Conservation (phyloP, 306 rosid genomes). For the Pachyrhizus erosus region DNA sequence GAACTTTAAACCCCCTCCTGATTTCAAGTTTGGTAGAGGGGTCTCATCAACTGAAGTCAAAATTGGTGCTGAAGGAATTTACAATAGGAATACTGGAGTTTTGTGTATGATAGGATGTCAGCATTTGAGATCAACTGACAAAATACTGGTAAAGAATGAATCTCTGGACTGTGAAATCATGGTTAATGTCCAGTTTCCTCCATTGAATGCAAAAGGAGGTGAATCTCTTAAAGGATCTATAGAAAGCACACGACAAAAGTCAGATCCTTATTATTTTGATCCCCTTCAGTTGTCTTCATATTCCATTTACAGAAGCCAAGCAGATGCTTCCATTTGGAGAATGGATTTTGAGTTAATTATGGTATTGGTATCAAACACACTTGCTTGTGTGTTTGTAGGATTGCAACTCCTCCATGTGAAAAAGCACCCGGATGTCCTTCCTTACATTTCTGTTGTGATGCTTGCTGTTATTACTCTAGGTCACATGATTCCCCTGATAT, state of each 20-base stretch:
- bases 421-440: slow-evolving; percentile 65
- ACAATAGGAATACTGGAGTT: slow-evolving; percentile 63
- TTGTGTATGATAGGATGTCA: slow-evolving; percentile 87
- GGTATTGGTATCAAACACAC: slow-evolving; percentile 81
- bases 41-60: slow-evolving; percentile 46
- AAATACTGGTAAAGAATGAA: slow-evolving; percentile 48
- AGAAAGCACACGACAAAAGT: slow-evolving; percentile 67
- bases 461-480: slow-evolving; percentile 72
- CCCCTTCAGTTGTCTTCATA: slow-evolving; percentile 60
- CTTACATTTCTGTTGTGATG: slow-evolving; percentile 74
- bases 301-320: slow-evolving; percentile 65
- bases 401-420: slow-evolving; percentile 82
- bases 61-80: slow-evolving; percentile 83
- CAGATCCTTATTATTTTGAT: slow-evolving; percentile 72
- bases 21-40: slow-evolving; percentile 51
- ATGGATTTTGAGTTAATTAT: slow-evolving; percentile 80
- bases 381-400: slow-evolving; percentile 78
- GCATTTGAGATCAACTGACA: slow-evolving; percentile 50
- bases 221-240: slow-evolving; percentile 67
- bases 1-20: slow-evolving; percentile 50
- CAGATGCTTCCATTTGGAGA: slow-evolving; percentile 76
- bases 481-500: slow-evolving; percentile 79
- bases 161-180: slow-evolving; percentile 74
- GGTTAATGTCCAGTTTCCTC: slow-evolving; percentile 71
- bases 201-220: slow-evolving; percentile 55